Base-by-base conservation (phyloP, 768 basidiomycete genomes). In the Royoungia palumana region DNA sequence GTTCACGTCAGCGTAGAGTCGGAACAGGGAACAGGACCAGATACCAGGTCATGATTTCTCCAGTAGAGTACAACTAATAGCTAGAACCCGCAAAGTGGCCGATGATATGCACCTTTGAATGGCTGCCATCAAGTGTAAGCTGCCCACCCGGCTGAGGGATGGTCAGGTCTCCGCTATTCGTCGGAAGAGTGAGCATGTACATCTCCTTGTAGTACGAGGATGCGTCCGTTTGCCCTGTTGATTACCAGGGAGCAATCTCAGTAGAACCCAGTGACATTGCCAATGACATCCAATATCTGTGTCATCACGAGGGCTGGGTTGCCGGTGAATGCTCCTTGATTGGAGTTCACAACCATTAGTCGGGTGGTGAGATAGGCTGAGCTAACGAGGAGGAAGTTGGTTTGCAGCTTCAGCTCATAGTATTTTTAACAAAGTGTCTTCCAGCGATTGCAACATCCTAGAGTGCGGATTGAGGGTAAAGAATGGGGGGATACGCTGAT, bases 361-460 rank as follows among this genome's bases (percentile, higher is more conserved):
- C 71, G 67, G 6, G 69, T 73, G 6, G 77, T 79, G 20, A 77
- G 66, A 58, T 72, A 79, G 6, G 77, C 75, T 6, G 76, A 76
- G 36, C 75, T 76, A 27, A 75, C 77, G 2, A 71, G 70, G 39
- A 78, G 63, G 66, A 79, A 78, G 57, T 74, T 73, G 30, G 76
- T 74, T 57, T 78, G 75, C 16, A 78, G 57, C 56, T 79, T 79
- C 42, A 78, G 60, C 49, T 79, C 77, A 44, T 78, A 78, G 58
- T 72, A 77, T 54, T 79, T 79, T 52, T 79, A 77, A 21, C 77
- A 71, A 20, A 79, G 67, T 3, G 75, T 74, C 78, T 77, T 64
- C 78, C 77, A 9, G 76, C 72, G 37, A 79, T 77, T 5, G 75
- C 74, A 5, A 75, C 65, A 6, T 76, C 77, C 77, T 77, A 35